Evolutionary conservation across 106 monocot species (phyloP), one percentile per base, ranked within the genome.

Genomic region (Dactylorhiza incarnata): DNA sequence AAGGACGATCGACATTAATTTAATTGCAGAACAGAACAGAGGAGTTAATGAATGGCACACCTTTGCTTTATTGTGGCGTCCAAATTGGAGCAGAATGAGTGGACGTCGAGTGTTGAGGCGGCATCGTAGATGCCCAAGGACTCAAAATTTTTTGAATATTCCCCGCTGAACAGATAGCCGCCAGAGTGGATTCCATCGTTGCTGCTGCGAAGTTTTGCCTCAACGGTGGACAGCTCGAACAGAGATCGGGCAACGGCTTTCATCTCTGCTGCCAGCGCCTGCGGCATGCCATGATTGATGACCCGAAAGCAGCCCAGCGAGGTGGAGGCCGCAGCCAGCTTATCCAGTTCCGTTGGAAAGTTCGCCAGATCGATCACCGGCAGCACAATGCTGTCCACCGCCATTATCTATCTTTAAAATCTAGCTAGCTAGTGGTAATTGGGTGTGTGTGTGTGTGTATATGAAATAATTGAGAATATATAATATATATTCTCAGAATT

Each of bases 51-150:
- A 14, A 62, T 19, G 8, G 20, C 5, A 52, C 9, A 86, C 86
- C 86, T 69, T 61, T 71, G 82, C 23, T 66, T 78, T 16, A 52
- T 50, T 53, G 87, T 76, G 11, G 79, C 82, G 24, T 84, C 73
- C 45, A 85, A 75, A 50, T 37, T n/a, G 49, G 85, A 48, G 80
- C 85, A 88, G 73, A 88, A 88, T 56, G 74, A 82, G 23, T 82
- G 82, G 20, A 88, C 85, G 69, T 82, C 88, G 62, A 71, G 22
- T 0, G 71, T 37, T 10, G 73, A 67, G 75, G 76, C 69, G 56
- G 83, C 85, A 75, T 88, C 78, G 81, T 80, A 81, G 72, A 88
- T 74, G 26, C 88, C 85, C 26, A 88, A 82, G 0, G 88, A 74
- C 80, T 85, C 85, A 72, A 79, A 88, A 11, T 83, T 3, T n/a